Base-by-base conservation (phyloP, 768 basidiomycete species). In the Calocybe gangraenosa region DNA sequence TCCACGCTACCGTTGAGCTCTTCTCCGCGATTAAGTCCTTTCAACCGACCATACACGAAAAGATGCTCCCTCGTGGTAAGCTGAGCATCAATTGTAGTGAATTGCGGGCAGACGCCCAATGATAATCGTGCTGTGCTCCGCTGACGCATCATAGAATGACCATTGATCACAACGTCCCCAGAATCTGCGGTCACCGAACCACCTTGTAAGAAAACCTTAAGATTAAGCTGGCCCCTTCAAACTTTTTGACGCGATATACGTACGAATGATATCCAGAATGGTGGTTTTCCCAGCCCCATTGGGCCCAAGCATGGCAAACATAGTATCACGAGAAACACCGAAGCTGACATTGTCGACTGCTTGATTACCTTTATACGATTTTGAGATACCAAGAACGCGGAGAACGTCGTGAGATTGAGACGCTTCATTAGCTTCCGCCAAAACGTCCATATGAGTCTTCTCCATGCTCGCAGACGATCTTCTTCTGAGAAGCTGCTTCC, bases 251-350 rank as follows among this genome's bases (percentile, higher is more conserved):
- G 36, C 0, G 14, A 13, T 15, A 15, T 20, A 71, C 82, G 43
- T 53, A 84, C 84, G 80, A 48, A 90, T 87, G 56, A 87, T 74
- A 11, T 28, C 25, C 11, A 28, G 25, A 5, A 11, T 28, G 51
- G 87, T 87, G 9, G 84, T 88, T 63, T 89, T 89, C 0, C 87
- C 87, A 7, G 86, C 87, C 4, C 87, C 87, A 51, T 89, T 90
- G 1, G 87, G 87, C 1, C 87, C 87, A 14, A 89, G 69, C 52
- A 89, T 61, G 1, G 82, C 84, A 50, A 87, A 85, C 15, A 84
- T 37, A 1, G 79, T 81, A 38, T 84, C 11, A 6, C 25, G 25
- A 28, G 76, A 61, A 17, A 87, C 81, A 0, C 79, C 80, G 52
- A 88, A 76, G 51, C 76, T 82, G 33, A 89, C 82, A 53, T 86